These are phyloP conservation scores for Tolypocladium sp. DNA, from an alignment of 2,329 filamentous ascomycete species.

Conservation along the genomic window DNA sequence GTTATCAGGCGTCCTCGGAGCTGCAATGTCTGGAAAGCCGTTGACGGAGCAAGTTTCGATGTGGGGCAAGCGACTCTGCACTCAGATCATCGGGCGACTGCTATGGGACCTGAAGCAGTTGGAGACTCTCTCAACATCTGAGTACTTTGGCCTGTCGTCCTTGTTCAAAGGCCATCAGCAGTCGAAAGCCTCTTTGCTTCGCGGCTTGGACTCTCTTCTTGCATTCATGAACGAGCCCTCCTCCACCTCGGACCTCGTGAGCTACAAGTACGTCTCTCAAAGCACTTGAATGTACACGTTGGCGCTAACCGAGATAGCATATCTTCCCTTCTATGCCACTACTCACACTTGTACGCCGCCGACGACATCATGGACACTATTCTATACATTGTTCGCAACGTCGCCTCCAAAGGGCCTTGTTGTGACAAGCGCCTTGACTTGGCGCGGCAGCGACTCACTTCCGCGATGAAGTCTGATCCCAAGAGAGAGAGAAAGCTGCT, in stretches of 20 bases:
- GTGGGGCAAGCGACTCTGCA: conserved; percentile 19
- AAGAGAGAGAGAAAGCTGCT: conserved; percentile 11
- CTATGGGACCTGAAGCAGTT: conserved; percentile 20
- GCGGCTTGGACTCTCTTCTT: conserved; percentile 10
- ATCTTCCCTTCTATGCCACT: conserved; percentile 16
- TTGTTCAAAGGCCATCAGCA: conserved; percentile 13
- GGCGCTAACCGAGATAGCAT: conserved; percentile 11
- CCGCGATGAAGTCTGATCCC: conserved; percentile 11
- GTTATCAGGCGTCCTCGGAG: conserved; percentile 2
- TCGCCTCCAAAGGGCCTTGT: conserved; percentile 8
- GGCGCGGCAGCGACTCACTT: conserved; percentile 13
- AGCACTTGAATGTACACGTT: too few species aligned
- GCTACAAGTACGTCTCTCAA: conserved; percentile 13
- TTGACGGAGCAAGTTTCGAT: conserved; percentile 8
- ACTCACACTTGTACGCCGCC: conserved; percentile 16
- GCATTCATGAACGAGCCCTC: conserved; percentile 11
- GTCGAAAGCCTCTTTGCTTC: conserved; percentile 12
- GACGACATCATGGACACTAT: conserved; percentile 18
- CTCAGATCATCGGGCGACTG: conserved; percentile 18
- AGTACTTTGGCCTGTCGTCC: conserved; percentile 15
- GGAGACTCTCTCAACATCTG: conserved; percentile 14
- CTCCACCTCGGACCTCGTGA: conserved; percentile 16
- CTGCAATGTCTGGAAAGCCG: conserved; percentile 1
- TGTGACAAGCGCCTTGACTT: conserved; percentile 10
- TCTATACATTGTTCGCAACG: conserved; percentile 17